Percentiles rank a stretch among this genome's conserved stretches.
Conservation (phyloP, 768 basidiomycete species). For the Hygrophorus pudorinus region DNA sequence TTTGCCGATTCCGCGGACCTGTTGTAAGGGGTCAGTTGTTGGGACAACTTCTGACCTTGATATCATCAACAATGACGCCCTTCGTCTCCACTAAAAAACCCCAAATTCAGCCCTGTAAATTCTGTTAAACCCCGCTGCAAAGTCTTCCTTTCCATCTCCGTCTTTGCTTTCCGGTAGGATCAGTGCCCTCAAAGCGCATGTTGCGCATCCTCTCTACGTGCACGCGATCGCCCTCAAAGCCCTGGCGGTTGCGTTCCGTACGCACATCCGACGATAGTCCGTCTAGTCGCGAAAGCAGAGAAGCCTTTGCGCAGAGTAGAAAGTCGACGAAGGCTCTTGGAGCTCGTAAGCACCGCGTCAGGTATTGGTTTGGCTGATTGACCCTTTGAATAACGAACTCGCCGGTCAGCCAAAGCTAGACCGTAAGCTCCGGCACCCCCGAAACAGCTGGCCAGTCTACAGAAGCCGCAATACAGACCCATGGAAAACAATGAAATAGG, state of each 20-base stretch:
- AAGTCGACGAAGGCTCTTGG: constrained; percentile 83
- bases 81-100: too few species aligned
- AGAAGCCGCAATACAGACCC: constrained; percentile 35
- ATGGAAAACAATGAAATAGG: not conserved
- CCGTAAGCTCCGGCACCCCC: too few species aligned
- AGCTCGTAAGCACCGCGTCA: constrained; percentile 74
- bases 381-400: too few species aligned
- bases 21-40: too few species aligned
- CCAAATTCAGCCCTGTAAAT: too few species aligned
- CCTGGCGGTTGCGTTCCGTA: constrained; percentile 61
- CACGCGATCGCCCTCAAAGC: too few species aligned
- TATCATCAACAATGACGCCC: too few species aligned
- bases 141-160: constrained; percentile 63
- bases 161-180: too few species aligned
- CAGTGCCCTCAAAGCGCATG: constrained; percentile 86
- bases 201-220: constrained; percentile 76
- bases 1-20: too few species aligned
- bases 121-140: constrained; percentile 74
- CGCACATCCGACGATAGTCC: constrained; percentile 53
- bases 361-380: constrained; percentile 89
- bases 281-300: constrained; percentile 59
- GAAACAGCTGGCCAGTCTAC: too few species aligned
- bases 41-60: too few species aligned
- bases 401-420: too few species aligned
- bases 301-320: constrained; percentile 49